phyloP scores from a whole-genome alignment of 139 green algal genomes.

The Pycnococcus provasolii region DNA sequence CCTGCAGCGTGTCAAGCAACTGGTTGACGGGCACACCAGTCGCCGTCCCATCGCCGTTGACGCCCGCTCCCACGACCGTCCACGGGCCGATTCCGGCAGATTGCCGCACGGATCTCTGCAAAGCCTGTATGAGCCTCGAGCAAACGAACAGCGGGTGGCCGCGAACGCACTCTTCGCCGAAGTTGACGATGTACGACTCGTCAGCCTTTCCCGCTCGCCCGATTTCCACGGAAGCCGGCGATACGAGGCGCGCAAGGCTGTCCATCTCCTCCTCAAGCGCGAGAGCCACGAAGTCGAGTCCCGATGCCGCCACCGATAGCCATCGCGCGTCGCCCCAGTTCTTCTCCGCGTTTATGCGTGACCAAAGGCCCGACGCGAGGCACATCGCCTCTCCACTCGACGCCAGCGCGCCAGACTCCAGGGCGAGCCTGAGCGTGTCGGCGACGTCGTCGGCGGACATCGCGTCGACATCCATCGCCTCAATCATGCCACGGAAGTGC shows the following conservation, averaged over 20 bases:
- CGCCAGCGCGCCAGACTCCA: constrained; percentile 1
- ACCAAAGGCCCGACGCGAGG: background rate
- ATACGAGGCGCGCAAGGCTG: constrained; percentile 1
- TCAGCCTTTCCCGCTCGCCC: constrained; percentile 1
- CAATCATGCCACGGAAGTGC: constrained; percentile 64
- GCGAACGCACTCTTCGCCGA: constrained; percentile 79
- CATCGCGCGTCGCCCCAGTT: background rate
- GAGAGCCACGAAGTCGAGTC: constrained; percentile 6
- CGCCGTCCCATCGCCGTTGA: background rate
- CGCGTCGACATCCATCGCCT: constrained; percentile 43
- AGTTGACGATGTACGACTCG: constrained; percentile 59
- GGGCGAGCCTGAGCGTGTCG: background rate
- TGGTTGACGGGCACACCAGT: background rate
- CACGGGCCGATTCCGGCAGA: constrained; percentile 54
- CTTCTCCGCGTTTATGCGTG: background rate
- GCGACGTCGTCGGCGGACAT: constrained; percentile 8
- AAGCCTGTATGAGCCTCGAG: constrained; percentile 44
- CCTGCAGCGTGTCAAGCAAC: constrained; percentile 1
- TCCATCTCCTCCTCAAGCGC: constrained; percentile 24
- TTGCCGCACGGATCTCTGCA: constrained; percentile 54
- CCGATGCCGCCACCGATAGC: background rate
- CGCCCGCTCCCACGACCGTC: constrained; percentile 39
- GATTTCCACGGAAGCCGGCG: constrained; percentile 5
- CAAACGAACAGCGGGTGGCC: constrained; percentile 60
- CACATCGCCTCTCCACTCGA: background rate